phyloP scores from a whole-genome alignment of 2,329 filamentous ascomycete genomes.

The Talaromyces sp. region DNA sequence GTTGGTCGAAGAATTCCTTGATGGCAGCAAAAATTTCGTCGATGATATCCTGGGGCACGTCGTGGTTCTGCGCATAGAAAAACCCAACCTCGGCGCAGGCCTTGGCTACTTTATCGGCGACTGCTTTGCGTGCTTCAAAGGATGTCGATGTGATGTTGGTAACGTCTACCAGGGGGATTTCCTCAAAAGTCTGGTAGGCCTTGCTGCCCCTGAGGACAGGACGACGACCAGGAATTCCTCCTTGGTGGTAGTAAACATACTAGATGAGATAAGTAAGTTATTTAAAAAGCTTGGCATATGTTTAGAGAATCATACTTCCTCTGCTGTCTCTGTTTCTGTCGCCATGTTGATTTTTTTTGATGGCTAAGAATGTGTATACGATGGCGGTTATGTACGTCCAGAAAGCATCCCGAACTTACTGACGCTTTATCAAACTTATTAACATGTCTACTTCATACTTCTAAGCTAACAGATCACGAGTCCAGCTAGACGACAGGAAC shows the following conservation, averaged over 20 bases:
- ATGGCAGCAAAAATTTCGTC: not conserved
- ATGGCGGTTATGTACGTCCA: not conserved
- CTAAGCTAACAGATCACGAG: not conserved
- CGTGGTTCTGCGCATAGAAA: not conserved
- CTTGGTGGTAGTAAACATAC: not conserved
- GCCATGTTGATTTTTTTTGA: not conserved
- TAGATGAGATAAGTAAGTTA: not conserved
- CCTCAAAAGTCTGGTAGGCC: not conserved
- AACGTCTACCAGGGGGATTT: not conserved
- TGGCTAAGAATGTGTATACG: not conserved
- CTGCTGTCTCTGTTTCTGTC: not conserved
- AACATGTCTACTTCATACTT: not conserved
- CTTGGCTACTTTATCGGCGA: not conserved
- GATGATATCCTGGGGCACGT: not conserved
- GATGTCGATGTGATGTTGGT: not conserved
- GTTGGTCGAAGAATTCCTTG: not conserved
- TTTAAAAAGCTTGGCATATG: not conserved
- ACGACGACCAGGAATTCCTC: not conserved
- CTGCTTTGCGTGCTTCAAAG: not conserved
- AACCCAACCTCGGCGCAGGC: not conserved
- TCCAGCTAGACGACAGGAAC: not conserved
- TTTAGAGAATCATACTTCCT: not conserved
- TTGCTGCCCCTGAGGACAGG: not conserved
- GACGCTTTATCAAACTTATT: not conserved
- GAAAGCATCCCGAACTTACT: not conserved